phyloP scores from a whole-genome alignment of 345 rosid species.

The Boechera stricta region DNA sequence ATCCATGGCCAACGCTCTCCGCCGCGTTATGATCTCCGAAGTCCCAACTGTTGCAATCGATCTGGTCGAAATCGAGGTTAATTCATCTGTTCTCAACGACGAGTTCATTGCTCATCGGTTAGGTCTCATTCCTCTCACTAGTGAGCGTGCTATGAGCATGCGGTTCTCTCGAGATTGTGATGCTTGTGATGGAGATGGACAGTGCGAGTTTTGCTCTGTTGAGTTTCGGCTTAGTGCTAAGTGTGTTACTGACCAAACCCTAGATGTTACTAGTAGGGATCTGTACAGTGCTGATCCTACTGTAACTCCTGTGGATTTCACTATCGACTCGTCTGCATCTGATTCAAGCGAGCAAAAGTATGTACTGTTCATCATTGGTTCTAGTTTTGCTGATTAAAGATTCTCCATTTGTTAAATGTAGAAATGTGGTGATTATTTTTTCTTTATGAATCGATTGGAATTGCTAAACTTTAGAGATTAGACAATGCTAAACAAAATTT shows the following conservation, averaged over 20 bases:
- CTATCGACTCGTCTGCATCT: constrained; percentile 52
- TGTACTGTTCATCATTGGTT: not conserved
- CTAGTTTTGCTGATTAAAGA: not conserved
- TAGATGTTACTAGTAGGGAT: constrained; percentile 89
- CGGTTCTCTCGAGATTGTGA: constrained; percentile 96
- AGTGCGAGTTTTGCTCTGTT: constrained; percentile 96
- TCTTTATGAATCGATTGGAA: not conserved
- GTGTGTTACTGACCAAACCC: constrained; percentile 82
- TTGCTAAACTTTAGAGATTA: not conserved
- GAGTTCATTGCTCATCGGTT: constrained; percentile 97
- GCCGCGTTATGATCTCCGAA: constrained; percentile 96
- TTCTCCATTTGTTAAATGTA: not conserved
- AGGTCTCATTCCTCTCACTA: constrained; percentile 89
- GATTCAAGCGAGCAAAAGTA: constrained; percentile 76
- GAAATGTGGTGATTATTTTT: not conserved
- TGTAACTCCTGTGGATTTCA: constrained; percentile 83
- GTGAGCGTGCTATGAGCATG: constrained; percentile 92
- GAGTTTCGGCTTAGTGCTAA: constrained; percentile 85
- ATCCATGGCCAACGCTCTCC: constrained; percentile 93
- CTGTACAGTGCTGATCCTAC: constrained; percentile 81
- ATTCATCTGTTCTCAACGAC: constrained; percentile 89
- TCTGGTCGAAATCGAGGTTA: constrained; percentile 89
- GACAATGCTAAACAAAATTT: not conserved
- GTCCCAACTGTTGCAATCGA: constrained; percentile 97
- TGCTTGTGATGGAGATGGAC: constrained; percentile 96